A percentile compares a stretch with the other conserved stretches of the same genome.
phyloP scores from a whole-genome alignment of 148 eudicot species.

The Pouteria glomerata region DNA sequence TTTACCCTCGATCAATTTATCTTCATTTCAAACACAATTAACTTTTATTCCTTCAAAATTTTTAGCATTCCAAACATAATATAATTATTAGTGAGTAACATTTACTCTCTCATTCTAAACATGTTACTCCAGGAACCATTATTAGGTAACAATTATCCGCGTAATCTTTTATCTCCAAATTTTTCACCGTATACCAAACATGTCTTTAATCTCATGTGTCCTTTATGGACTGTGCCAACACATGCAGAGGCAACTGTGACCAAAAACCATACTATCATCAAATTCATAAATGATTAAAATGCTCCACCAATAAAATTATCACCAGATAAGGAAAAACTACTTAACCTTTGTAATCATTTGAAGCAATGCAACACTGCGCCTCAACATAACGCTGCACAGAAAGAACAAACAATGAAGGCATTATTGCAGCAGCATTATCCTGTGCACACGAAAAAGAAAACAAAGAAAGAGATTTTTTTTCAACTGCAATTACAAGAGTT shows the following conservation, averaged over 20 bases:
- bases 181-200: too few species aligned
- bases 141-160: too few species aligned
- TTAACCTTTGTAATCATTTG: constrained; percentile 88
- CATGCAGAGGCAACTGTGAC: not conserved
- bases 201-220: not conserved
- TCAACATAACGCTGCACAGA: constrained; percentile 86
- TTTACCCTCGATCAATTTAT: too few species aligned
- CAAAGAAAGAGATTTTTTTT: too few species aligned
- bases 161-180: too few species aligned
- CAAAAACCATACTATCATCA: not conserved
- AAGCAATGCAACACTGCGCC: constrained; percentile 88
- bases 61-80: too few species aligned
- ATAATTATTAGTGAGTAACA: too few species aligned
- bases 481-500: too few species aligned
- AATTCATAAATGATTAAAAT: not conserved
- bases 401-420: constrained; percentile 17
- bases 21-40: too few species aligned
- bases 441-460: not conserved
- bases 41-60: too few species aligned
- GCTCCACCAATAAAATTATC: not conserved
- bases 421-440: constrained; percentile 1
- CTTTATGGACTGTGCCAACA: not conserved
- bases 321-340: not conserved
- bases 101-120: too few species aligned
- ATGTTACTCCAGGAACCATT: too few species aligned